Evolutionary conservation across 345 rosid genomes (phyloP), one percentile per base, ranked within the genome.

Genomic region (Cardamine occulta): DNA sequence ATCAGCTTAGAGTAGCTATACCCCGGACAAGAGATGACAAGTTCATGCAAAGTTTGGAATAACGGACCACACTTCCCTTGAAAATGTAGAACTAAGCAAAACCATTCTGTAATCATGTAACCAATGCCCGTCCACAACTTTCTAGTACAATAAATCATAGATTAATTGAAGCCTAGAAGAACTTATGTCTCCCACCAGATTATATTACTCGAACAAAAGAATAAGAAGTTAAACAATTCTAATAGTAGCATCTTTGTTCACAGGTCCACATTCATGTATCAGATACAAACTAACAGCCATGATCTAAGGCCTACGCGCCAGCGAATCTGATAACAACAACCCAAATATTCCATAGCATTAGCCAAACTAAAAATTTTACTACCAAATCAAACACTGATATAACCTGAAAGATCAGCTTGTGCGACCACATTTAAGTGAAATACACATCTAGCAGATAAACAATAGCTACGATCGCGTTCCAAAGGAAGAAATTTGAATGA

Each of bases 381-480:
- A 65, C 28, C 23, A 35, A 66, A 35, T 23, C 53, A 52, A 65
- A 58, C 54, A 44, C 26, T 15, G 2, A 9, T 14, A 24, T 15
- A 15, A 39, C 51, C 66, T 62, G 0, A 39, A 21, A 21, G 26
- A 18, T 52, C 39, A 56, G 29, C 29, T 28, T n/a, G 64, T 56
- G 10, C 56, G 29, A 70, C 42, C 21, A 28, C 55, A 23, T 8
- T 62, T 1, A 0, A 62, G 51, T 62, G 13, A 23, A 15, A 40
- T 62, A 62, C 56, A 21, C 47, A 54, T 54, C 64, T 44, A 35
- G 35, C 45, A 56, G 47, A 21, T 31, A 66, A 65, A 65, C 2
- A 14, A 21, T 63, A 34, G 66, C 78, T 66, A 34, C 2, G 60
- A 74, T 66, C 59, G 66, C 12, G 48, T 24, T 65, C 70, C 45